Percentiles rank a stretch among this genome's conserved stretches.
phyloP scores from a whole-genome alignment of 805 yeast genomes.

The Suhomyces emberorum region DNA sequence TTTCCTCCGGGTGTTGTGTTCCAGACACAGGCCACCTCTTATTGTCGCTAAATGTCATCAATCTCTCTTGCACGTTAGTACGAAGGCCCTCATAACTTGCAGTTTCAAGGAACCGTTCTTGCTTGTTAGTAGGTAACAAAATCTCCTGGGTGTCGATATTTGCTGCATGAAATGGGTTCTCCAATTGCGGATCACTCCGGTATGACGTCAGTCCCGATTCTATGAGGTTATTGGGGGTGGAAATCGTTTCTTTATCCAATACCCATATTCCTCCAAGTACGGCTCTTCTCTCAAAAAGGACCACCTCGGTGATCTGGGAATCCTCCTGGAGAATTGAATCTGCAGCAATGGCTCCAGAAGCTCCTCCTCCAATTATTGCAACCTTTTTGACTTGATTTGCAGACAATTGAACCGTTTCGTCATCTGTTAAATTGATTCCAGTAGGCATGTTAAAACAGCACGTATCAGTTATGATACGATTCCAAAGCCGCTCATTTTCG shows the following conservation, averaged over 20 bases:
- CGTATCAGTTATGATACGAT: too few relatives aligned
- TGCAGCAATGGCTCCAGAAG: slow-evolving; percentile 44
- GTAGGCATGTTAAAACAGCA: too few relatives aligned
- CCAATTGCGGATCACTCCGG: slow-evolving; percentile 27
- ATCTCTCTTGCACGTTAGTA: slow-evolving; percentile 42
- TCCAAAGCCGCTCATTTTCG: too few relatives aligned
- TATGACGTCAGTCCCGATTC: slow-evolving; percentile 19
- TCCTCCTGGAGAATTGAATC: slow-evolving; percentile 36
- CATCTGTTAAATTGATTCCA: too few relatives aligned
- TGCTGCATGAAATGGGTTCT: slow-evolving; percentile 20
- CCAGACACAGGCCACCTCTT: slow-evolving; percentile 32
- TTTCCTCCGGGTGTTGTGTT: slow-evolving; percentile 15
- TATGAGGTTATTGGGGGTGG: slow-evolving; percentile 18
- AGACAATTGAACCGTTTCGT: not conserved
- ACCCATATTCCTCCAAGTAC: slow-evolving; percentile 46
- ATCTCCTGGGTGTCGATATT: not conserved
- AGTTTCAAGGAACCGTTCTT: slow-evolving; percentile 29
- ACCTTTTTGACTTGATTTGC: slow-evolving; percentile 20
- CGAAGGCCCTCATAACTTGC: slow-evolving; percentile 24
- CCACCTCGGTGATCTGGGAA: slow-evolving; percentile 26
- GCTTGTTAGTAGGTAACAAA: slow-evolving; percentile 12
- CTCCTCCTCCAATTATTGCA: slow-evolving; percentile 52
- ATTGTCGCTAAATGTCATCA: slow-evolving; percentile 45
- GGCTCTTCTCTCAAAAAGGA: slow-evolving; percentile 40
- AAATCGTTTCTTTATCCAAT: slow-evolving; percentile 20